Conservation (phyloP, 148 eudicot genomes). For the Camellia granthamiana region DNA sequence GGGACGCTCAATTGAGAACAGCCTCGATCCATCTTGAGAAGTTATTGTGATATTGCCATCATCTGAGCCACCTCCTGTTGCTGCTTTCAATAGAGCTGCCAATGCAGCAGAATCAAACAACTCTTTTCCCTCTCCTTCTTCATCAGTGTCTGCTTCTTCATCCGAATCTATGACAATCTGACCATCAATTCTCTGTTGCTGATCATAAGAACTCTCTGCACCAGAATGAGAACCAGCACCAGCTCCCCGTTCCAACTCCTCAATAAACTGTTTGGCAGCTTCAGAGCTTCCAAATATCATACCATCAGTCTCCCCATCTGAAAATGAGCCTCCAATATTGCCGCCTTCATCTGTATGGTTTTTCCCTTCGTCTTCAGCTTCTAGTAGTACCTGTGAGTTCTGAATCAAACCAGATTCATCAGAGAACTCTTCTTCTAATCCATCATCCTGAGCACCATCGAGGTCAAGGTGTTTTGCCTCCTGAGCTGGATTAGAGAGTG, state of each 20-base stretch:
- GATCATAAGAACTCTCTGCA: slow-evolving; percentile 40
- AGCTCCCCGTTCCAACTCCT: slow-evolving; percentile 65
- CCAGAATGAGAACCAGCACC: slow-evolving; percentile 32
- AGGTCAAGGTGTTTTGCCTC: slow-evolving; percentile 14
- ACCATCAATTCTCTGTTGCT: slow-evolving; percentile 56
- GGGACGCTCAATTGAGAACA: slow-evolving; percentile 93
- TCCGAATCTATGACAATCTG: slow-evolving; percentile 83
- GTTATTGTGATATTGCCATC: slow-evolving; percentile 62
- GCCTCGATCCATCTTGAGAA: slow-evolving; percentile 84
- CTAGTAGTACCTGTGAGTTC: slow-evolving; percentile 14
- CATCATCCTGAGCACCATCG: slow-evolving; percentile 19
- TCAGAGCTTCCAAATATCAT: slow-evolving; percentile 59
- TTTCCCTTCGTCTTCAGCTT: slow-evolving; percentile 30
- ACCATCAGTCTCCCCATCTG: slow-evolving; percentile 67
- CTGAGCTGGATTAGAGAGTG: neutral
- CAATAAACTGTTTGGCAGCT: slow-evolving; percentile 61
- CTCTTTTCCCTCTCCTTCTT: slow-evolving; percentile 79
- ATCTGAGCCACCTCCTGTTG: slow-evolving; percentile 63
- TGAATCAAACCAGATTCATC: slow-evolving; percentile 11
- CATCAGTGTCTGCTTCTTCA: slow-evolving; percentile 81
- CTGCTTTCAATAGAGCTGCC: slow-evolving; percentile 90
- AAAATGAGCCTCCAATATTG: slow-evolving; percentile 38
- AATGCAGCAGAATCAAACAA: slow-evolving; percentile 87
- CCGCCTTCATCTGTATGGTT: slow-evolving; percentile 34
- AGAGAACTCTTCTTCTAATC: slow-evolving; percentile 16